phyloP scores from a whole-genome alignment of 2,329 filamentous ascomycete genomes.

The Rutstroemia sp. region DNA sequence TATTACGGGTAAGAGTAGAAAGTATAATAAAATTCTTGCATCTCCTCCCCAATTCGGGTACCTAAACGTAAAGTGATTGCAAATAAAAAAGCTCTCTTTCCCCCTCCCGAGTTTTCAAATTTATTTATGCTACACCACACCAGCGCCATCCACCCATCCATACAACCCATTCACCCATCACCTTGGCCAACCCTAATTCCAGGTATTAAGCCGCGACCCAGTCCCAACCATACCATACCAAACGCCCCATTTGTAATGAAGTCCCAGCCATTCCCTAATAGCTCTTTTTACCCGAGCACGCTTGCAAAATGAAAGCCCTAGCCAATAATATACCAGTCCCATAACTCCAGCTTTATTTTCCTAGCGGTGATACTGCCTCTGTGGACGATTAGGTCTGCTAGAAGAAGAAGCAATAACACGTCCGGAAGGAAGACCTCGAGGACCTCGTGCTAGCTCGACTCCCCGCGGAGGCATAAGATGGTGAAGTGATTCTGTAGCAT shows the following conservation, averaged over 20 bases:
- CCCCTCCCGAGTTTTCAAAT: no score
- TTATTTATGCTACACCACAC: no score
- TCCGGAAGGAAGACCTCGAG: slow-evolving; percentile 22
- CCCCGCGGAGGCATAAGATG: slow-evolving; percentile 13
- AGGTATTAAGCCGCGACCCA: neutral
- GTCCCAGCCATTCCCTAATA: neutral
- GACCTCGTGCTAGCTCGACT: slow-evolving; percentile 19
- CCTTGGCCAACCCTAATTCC: no score
- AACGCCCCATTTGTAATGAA: neutral
- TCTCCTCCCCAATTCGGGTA: no score
- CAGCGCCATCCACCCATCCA: no score
- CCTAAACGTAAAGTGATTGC: no score
- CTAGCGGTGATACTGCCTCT: slow-evolving; percentile 17
- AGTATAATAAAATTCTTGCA: no score
- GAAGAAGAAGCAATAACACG: slow-evolving; percentile 18
- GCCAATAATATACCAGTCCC: neutral
- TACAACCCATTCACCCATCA: no score
- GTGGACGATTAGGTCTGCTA: slow-evolving; percentile 15
- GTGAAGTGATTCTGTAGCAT: slow-evolving; percentile 5
- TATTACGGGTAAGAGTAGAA: no score
- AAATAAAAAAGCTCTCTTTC: no score
- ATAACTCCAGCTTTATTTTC: neutral
- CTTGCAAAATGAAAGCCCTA: slow-evolving; percentile 1
- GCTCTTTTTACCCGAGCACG: neutral
- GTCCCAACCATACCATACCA: neutral